These are phyloP conservation scores for Puccinia novopanici DNA, from an alignment of 1,284 basidiomycete species.

Conservation along the genomic window DNA sequence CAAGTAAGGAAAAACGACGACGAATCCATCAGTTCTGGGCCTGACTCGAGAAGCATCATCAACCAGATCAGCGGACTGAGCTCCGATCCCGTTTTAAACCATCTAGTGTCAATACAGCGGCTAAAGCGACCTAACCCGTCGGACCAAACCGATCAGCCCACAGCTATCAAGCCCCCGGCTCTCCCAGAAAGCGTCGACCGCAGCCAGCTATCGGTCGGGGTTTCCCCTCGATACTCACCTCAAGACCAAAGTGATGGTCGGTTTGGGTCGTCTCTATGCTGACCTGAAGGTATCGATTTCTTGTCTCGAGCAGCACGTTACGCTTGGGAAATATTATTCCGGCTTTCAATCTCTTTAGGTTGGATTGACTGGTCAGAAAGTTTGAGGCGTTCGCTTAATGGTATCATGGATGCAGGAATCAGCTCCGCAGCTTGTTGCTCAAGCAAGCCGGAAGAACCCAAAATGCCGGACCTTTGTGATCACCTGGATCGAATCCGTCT, in stretches of 20 bases:
- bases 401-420: neutral
- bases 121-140: neutral
- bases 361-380: slow-evolving; percentile 48
- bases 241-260: slow-evolving; percentile 43
- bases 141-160: neutral
- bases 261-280: slow-evolving; percentile 35
- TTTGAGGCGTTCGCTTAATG: slow-evolving; percentile 33
- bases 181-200: slow-evolving; percentile 30
- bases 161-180: slow-evolving; percentile 25
- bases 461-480: slow-evolving; percentile 43
- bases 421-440: neutral
- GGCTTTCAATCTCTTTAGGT: slow-evolving; percentile 29
- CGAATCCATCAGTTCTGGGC: neutral
- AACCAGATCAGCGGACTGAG: slow-evolving; percentile 17
- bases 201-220: neutral
- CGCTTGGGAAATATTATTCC: slow-evolving; percentile 31
- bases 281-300: slow-evolving; percentile 41
- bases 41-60: slow-evolving; percentile 21
- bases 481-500: slow-evolving; percentile 39
- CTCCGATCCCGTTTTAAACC: slow-evolving; percentile 33
- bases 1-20: neutral
- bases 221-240: slow-evolving; percentile 16
- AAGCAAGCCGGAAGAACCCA: slow-evolving; percentile 21
- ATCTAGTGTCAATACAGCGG: neutral
- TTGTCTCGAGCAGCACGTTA: slow-evolving; percentile 12